phyloP scores from a whole-genome alignment of 352 stramenopile genomes.

The Thraustochytrium sp. region DNA sequence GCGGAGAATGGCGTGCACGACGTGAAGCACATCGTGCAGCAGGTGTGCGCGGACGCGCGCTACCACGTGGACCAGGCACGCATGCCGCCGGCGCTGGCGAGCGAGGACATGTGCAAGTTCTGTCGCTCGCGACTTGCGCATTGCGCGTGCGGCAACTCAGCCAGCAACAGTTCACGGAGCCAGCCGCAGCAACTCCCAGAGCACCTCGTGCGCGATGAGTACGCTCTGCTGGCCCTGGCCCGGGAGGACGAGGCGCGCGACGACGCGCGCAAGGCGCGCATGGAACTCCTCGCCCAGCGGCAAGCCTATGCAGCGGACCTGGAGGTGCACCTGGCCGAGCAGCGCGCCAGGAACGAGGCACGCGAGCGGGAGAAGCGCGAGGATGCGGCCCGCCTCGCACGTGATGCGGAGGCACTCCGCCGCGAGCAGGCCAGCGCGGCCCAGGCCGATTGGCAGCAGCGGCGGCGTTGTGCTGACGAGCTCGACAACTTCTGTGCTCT shows the following conservation, averaged over 20 bases:
- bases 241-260: neutral
- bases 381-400: neutral
- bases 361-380: neutral
- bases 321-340: neutral
- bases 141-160: neutral
- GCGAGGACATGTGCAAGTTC: neutral
- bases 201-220: neutral
- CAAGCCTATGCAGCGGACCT: neutral
- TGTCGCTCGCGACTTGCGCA: neutral
- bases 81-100: neutral
- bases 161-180: too few relatives aligned
- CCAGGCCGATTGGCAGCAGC: neutral
- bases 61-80: neutral
- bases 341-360: neutral
- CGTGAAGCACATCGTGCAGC: neutral
- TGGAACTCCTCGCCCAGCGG: neutral
- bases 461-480: neutral
- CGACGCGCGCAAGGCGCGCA: neutral
- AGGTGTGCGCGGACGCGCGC: neutral
- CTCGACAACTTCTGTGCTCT: neutral
- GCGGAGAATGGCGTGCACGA: constrained; percentile 3
- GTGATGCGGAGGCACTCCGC: neutral
- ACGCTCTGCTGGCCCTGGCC: neutral
- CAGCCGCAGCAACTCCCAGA: neutral
- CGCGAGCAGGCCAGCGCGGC: neutral